A percentile compares a stretch with the other conserved stretches of the same genome.
Evolutionary conservation across 129 eudicot species (phyloP).

Genomic region (Flaveria ramosissima): DNA sequence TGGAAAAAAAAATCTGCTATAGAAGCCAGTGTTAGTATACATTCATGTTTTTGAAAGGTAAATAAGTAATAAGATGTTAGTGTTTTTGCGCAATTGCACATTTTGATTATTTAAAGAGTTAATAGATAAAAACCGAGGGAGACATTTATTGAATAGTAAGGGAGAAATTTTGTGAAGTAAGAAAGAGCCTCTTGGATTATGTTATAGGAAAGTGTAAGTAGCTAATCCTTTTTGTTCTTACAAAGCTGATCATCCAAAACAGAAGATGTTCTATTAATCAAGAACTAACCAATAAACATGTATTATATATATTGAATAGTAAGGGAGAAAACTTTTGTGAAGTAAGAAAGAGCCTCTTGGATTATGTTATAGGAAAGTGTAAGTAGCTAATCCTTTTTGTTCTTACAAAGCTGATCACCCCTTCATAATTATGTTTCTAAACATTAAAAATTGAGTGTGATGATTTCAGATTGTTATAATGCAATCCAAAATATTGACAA

Average conservation of each 20-base stretch:
- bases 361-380: neutral
- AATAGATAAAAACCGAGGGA: neutral
- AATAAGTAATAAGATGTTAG: constrained; percentile 4
- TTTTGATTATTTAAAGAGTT: neutral
- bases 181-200: neutral
- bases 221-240: neutral
- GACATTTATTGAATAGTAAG: neutral
- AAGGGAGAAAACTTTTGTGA: neutral
- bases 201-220: neutral
- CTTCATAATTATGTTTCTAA: neutral
- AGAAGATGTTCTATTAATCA: no score
- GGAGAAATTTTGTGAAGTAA: neutral
- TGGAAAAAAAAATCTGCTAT: neutral
- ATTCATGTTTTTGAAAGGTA: neutral
- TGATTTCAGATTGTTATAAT: neutral
- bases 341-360: neutral
- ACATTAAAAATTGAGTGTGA: neutral
- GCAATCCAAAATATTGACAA: neutral
- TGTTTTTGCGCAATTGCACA: neutral
- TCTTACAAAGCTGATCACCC: neutral
- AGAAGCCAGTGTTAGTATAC: neutral
- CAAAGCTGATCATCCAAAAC: neutral
- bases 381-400: neutral
- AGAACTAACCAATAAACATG: no score
- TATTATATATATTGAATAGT: neutral